Conservation (phyloP, 805 yeast species). For the Ogataea paraovalis region DNA sequence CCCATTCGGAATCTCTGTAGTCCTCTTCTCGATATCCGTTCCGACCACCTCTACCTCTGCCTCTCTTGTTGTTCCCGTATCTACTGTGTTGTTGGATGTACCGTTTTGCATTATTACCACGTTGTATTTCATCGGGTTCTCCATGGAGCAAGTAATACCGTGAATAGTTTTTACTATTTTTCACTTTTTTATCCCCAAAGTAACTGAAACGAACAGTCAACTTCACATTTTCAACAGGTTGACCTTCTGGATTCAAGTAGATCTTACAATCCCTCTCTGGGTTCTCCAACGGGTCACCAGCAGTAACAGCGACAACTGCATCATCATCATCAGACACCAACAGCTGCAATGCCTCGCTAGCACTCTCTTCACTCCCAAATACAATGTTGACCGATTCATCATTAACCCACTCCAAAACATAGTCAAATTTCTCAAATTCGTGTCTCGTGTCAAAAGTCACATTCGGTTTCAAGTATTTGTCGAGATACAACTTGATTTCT, state of each 20-base stretch:
- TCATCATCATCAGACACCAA: conserved; percentile 6
- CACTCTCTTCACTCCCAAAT: conserved; percentile 36
- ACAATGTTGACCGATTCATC: conserved; percentile 56
- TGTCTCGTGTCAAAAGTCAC: conserved; percentile 27
- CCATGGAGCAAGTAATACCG: conserved; percentile 68
- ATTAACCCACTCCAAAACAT: conserved; percentile 61
- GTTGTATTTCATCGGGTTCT: conserved; percentile 50
- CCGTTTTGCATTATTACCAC: conserved; percentile 13
- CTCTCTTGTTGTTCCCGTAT: not conserved
- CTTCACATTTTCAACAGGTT: conserved; percentile 23
- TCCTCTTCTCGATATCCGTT: conserved; percentile 16
- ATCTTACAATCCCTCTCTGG: conserved; percentile 35
- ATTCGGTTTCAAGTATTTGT: conserved; percentile 37
- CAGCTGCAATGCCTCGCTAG: conserved; percentile 18
- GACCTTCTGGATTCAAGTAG: conserved; percentile 13
- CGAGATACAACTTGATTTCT: conserved; percentile 55
- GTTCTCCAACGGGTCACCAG: too few relatives aligned
- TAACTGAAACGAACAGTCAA: conserved; percentile 48
- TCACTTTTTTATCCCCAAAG: conserved; percentile 51
- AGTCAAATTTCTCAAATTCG: conserved; percentile 28
- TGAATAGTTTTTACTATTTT: conserved; percentile 54
- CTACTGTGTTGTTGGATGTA: not conserved
- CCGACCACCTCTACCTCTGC: not conserved
- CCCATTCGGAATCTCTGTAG: conserved; percentile 3
- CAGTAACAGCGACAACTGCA: conserved; percentile 14